These are phyloP conservation scores for Mycena maculata DNA, from an alignment of 768 basidiomycete genomes.

Conservation along the genomic window DNA sequence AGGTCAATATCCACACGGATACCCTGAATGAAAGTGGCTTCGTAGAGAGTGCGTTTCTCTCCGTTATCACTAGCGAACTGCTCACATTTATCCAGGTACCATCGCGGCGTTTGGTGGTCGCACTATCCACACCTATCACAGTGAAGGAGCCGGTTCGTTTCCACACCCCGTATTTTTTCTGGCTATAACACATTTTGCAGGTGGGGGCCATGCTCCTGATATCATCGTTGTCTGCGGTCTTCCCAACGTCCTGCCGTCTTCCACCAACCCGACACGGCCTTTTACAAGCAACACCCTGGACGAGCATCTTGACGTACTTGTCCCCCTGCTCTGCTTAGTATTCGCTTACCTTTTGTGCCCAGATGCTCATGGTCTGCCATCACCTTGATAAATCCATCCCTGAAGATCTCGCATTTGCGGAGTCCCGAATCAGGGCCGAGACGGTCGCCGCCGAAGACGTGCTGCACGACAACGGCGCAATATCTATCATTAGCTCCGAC, in stretches of 20 bases:
- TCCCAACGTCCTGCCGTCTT: conserved; percentile 92
- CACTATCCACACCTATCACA: conserved; percentile 98
- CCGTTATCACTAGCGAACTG: conserved; percentile 2
- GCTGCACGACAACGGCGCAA: conserved; percentile 91
- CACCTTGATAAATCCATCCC: conserved; percentile 92
- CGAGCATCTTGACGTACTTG: conserved; percentile 93
- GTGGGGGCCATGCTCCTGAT: conserved; percentile 97
- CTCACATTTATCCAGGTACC: conserved; percentile 66
- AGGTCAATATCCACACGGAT: conserved; percentile 96
- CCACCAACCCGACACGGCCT: conserved; percentile 96
- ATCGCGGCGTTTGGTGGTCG: conserved; percentile 90
- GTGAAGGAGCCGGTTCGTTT: conserved; percentile 87
- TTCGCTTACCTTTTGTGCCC: conserved; percentile 4
- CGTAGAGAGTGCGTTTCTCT: conserved; percentile 78
- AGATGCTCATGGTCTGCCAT: conserved; percentile 99
- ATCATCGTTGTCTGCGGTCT: conserved; percentile 97
- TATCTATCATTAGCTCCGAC: conserved; percentile 96
- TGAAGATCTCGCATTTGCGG: conserved; percentile 96
- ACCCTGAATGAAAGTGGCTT: conserved; percentile 98
- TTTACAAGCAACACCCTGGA: conserved; percentile 92
- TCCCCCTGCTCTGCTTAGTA: neutral
- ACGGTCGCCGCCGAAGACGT: conserved; percentile 99
- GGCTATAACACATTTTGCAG: conserved; percentile 45
- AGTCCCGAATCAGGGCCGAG: conserved; percentile 95
- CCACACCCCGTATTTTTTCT: neutral